phyloP scores from a whole-genome alignment of 2,329 filamentous ascomycete genomes.

The Colletotrichum theobromicola region DNA sequence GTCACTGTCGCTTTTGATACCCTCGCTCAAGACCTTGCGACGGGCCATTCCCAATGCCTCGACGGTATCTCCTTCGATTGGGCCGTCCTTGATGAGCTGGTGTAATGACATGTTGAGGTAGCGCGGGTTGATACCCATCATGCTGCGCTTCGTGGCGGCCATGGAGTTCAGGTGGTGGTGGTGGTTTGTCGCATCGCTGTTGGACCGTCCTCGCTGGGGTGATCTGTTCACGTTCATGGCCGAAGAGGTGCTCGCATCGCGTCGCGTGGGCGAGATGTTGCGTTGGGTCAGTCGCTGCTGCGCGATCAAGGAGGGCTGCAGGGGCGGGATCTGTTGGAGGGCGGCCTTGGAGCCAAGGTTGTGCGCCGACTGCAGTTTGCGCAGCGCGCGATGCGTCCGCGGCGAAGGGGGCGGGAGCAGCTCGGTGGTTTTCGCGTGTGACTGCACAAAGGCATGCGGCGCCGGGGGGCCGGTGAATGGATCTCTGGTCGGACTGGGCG shows the following conservation, averaged over 20 bases:
- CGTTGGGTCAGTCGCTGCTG: conserved; percentile 62
- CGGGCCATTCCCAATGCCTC: conserved; percentile 70
- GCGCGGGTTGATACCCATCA: conserved; percentile 42
- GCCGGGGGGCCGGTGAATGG: conserved; percentile 25
- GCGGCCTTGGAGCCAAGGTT: conserved; percentile 62
- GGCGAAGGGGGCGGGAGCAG: conserved; percentile 65
- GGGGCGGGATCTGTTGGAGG: conserved; percentile 37
- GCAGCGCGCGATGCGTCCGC: conserved; percentile 69
- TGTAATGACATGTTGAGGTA: conserved; percentile 69
- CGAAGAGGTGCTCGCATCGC: conserved; percentile 21
- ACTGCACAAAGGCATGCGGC: conserved; percentile 23
- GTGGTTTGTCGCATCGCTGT: conserved; percentile 69
- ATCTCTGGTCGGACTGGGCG: conserved; percentile 37
- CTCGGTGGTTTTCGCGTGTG: conserved; percentile 40
- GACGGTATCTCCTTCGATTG: conserved; percentile 71
- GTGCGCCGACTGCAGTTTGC: conserved; percentile 79
- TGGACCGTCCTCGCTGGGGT: conserved; percentile 68
- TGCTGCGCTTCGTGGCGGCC: conserved; percentile 38
- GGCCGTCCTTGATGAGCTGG: conserved; percentile 79
- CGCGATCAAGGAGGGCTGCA: conserved; percentile 61
- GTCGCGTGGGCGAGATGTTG: conserved; percentile 19
- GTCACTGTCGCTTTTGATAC: conserved; percentile 78
- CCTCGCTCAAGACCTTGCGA: conserved; percentile 76
- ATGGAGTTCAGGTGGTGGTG: conserved; percentile 43
- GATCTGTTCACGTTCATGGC: conserved; percentile 41